Base-by-base conservation (phyloP, 805 yeast species). In the Kodamaea laetipori region DNA sequence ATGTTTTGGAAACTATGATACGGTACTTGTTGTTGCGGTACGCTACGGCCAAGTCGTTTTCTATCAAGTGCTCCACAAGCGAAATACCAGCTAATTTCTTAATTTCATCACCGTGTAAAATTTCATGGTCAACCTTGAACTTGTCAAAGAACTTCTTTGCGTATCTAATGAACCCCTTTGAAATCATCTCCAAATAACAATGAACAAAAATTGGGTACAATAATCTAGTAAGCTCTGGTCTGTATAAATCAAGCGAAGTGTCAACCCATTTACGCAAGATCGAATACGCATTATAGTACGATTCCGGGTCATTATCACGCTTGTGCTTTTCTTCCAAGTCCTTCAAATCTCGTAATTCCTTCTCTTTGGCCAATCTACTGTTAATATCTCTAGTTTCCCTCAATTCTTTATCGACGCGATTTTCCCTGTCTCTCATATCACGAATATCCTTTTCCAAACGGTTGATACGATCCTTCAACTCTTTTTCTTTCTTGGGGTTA, bases 171-270 rank as follows among this genome's bases (percentile, higher is more conserved):
- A 73, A 76, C 46, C 80, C 77, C 55, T 86, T 84, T 34, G 79
- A 69, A 15, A 92, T 80, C 45, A 94, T 73, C 54, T 89, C 92
- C 48, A 94, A 71, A 60, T 80, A 94, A 55, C 89, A 80, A 63
- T 92, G 96, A 40, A 92, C 84, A 64, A 90, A 94, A n/a, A 94
- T 74, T 4, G 99, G 99, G 61, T 86, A 94, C 53, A 92, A 67
- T 33, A 92, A 77, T 51, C 94, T 79, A 44, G 84, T 78, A 47
- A 94, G 73, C 63, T 94, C 97, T 12, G 95, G 90, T 64, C 80
- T 85, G 65, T 94, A 94, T 66, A 94, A 76, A 62, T 92, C 99
- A 54, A 94, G 73, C 0, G 97, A 89, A 12, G 88, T 76, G 53
- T 89, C 96, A 31, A 88, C 86, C 98, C 98, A 94, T 39, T 82